Evolutionary conservation across 306 rosid genomes (phyloP).

Genomic region (Dryas alaskensis): DNA sequence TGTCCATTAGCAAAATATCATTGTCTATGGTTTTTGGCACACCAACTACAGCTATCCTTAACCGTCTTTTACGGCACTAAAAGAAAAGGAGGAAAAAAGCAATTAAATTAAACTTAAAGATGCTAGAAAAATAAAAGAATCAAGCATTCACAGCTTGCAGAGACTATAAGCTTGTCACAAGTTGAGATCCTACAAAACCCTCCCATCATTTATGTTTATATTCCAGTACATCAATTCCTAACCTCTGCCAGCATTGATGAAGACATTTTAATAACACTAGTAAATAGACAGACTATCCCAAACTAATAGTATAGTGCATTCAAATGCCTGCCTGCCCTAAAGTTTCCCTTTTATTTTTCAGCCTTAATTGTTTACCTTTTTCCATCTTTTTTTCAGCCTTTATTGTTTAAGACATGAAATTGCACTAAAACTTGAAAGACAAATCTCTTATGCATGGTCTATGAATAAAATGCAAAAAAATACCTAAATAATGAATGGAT

Average conservation of each 20-base stretch:
- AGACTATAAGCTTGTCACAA: neutral
- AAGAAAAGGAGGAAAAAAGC: conserved; percentile 10
- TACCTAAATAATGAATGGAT: conserved; percentile 3
- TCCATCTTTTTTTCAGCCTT: neutral
- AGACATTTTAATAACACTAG: neutral
- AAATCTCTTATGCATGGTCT: neutral
- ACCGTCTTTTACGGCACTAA: conserved; percentile 70
- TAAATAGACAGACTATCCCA: neutral
- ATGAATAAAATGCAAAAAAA: neutral
- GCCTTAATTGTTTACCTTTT: too few relatives aligned
- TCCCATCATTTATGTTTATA: neutral
- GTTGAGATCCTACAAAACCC: conserved; percentile 3
- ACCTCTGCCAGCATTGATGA: neutral
- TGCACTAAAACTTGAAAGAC: conserved; percentile 10
- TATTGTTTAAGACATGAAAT: neutral
- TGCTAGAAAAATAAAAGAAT: conserved; percentile 9
- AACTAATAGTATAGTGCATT: conserved; percentile 2
- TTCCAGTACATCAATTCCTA: neutral
- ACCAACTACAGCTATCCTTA: conserved; percentile 84
- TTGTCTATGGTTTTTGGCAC: conserved; percentile 98
- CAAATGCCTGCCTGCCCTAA: neutral
- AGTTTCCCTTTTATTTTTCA: neutral
- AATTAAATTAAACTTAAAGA: conserved; percentile 12
- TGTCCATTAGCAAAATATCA: conserved; percentile 94
- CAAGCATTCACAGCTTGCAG: neutral